Base-by-base conservation (phyloP, 208 protist genomes). In the Naegleria fowleri region DNA sequence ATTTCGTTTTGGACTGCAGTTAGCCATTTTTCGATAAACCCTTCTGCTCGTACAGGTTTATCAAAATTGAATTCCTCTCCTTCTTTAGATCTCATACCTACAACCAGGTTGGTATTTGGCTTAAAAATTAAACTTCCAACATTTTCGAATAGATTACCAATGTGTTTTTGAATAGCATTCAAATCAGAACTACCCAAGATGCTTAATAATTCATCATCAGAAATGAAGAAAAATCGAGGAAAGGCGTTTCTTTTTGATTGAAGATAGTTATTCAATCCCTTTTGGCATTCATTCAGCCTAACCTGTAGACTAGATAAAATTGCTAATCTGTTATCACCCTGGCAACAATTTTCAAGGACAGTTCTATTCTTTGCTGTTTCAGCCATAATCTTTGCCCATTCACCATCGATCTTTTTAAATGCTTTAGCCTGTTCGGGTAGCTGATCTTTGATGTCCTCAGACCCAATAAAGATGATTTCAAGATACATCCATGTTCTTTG, bases 401-500 rank as follows among this genome's bases (percentile, higher is more conserved):
- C 96, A 92, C 97, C 98, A 94, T 99, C 98, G 39, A 99, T 95
- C 67, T 97, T 95, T 93, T 99, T 98, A 94, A 99, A 99, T 91
- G 97, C 96, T 86, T 99, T 97, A 7, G 98, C 95, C 94, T 99
- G 98, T 91, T 99, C 98, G 36, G 98, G 98, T 89, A 99, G 95
- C 95, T 99, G 98, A 90, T 98, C 95, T 15, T 96, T 97, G 92
- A 99, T 99, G 92, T 99, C 99, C 48, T 99, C 98, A 91, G 96
- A 98, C 67, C 98, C 98, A 91, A 98, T 96, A 93, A 99, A 99
- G 92, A 99, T 99, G 36, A 97, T 98, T 94, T 99, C 98, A 84
- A 99, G 95, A 93, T 99, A 99, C 95, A 99, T 98, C 99, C 99
- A 99, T 94, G 99, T 99, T 92, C 96, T 92, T 95, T 99, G 98